phyloP scores from a whole-genome alignment of 192 early-diverging fungal species.

The Phycomyces blakesleeanus region DNA sequence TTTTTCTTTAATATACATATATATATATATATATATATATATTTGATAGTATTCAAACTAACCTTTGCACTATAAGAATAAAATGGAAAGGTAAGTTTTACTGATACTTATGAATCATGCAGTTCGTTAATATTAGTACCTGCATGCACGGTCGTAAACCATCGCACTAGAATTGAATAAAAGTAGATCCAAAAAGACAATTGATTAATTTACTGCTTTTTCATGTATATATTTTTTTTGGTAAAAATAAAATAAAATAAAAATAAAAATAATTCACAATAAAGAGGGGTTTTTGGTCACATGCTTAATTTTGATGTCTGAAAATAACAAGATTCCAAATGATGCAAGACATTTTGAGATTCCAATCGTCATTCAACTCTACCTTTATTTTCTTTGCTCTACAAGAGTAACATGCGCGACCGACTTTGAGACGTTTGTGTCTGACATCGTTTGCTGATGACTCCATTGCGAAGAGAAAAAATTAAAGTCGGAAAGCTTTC shows the following conservation, averaged over 20 bases:
- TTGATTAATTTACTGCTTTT: too few species aligned
- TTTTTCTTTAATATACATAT: too few species aligned
- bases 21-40: too few species aligned
- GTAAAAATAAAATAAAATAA: too few species aligned
- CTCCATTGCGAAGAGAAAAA: not conserved
- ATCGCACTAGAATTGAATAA: conserved; percentile 18
- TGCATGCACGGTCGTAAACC: conserved; percentile 29
- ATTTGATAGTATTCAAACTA: too few species aligned
- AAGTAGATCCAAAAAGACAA: too few species aligned
- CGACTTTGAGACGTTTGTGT: conserved; percentile 17
- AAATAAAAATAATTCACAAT: too few species aligned
- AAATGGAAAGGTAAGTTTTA: not conserved
- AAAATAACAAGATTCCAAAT: not conserved
- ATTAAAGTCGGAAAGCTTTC: not conserved
- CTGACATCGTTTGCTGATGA: not conserved
- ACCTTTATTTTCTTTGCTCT: conserved; percentile 23
- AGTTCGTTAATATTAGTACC: not conserved
- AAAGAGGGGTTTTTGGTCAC: too few species aligned
- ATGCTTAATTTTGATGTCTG: not conserved
- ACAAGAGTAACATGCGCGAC: conserved; percentile 22
- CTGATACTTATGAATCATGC: not conserved
- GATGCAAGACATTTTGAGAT: not conserved
- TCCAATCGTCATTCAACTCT: not conserved
- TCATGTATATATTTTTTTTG: too few species aligned
- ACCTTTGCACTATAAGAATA: conserved; percentile 24